These are phyloP conservation scores for Chloropicon primus DNA, from an alignment of 139 green algal genomes.

Conservation along the genomic window DNA sequence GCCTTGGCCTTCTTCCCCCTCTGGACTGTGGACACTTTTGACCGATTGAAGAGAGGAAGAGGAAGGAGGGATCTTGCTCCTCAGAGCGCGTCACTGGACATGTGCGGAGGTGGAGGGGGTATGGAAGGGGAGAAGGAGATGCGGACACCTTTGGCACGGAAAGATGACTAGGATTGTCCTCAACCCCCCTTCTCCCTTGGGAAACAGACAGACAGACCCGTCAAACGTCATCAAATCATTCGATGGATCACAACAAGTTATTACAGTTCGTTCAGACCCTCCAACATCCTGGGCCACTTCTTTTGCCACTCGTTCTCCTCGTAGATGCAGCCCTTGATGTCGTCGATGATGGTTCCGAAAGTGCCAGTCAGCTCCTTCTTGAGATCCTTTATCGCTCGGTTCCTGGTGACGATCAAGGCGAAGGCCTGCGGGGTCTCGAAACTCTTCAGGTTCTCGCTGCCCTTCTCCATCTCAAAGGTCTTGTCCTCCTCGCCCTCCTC, in stretches of 20 bases:
- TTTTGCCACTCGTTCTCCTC: neutral
- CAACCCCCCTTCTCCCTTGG: no score
- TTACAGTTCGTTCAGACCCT: neutral
- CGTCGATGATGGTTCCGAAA: neutral
- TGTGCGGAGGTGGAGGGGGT: no score
- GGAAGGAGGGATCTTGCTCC: no score
- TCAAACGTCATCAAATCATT: no score
- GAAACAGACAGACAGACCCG: no score
- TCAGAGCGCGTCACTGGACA: no score
- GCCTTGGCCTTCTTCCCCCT: no score
- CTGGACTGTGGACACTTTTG: no score
- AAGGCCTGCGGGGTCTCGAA: neutral
- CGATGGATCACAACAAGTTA: neutral
- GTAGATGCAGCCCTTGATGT: neutral
- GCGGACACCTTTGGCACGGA: no score
- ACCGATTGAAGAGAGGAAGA: no score
- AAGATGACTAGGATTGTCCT: no score
- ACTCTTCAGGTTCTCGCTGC: neutral
- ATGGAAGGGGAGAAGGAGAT: no score
- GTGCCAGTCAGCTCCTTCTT: neutral
- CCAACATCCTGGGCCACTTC: neutral
- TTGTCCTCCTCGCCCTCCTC: neutral
- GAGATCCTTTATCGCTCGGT: neutral
- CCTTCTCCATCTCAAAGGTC: neutral
- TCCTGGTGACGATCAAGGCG: neutral